A percentile compares a stretch with the other conserved stretches of the same genome.
Conservation (phyloP, 345 rosid species). For the Reutealis trisperma region DNA sequence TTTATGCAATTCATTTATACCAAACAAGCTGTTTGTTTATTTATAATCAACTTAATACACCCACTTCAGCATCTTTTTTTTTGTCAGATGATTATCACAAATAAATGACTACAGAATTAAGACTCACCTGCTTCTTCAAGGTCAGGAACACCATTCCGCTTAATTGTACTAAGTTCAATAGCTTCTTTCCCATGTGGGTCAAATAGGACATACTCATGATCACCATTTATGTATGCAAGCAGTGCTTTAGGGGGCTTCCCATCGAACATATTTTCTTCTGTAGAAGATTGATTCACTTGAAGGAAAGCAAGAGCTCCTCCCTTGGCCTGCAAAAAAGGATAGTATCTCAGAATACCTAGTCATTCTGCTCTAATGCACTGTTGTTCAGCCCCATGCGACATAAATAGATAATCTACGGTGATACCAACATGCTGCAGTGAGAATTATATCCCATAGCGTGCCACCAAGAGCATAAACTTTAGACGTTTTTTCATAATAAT, state of each 20-base stretch:
- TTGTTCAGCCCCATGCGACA: neutral
- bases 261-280: conserved; percentile 33
- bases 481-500: neutral
- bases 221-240: conserved; percentile 70
- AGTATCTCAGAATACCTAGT: conserved; percentile 12
- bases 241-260: conserved; percentile 43
- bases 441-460: neutral
- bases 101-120: neutral
- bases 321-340: conserved; percentile 56
- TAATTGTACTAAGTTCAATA: conserved; percentile 45
- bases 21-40: no score
- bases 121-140: conserved; percentile 43
- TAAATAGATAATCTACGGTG: neutral
- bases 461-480: neutral
- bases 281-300: conserved; percentile 34
- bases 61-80: no score
- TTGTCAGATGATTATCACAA: neutral
- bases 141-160: conserved; percentile 29
- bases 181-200: conserved; percentile 62
- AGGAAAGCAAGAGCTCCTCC: conserved; percentile 72
- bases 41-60: no score
- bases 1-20: no score
- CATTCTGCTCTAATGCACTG: neutral
- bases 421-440: neutral
- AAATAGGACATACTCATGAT: conserved; percentile 82